Evolutionary conservation across 2,329 filamentous ascomycete genomes (phyloP), one percentile per base, ranked within the genome.

Genomic region (Epicoccum nigrum): DNA sequence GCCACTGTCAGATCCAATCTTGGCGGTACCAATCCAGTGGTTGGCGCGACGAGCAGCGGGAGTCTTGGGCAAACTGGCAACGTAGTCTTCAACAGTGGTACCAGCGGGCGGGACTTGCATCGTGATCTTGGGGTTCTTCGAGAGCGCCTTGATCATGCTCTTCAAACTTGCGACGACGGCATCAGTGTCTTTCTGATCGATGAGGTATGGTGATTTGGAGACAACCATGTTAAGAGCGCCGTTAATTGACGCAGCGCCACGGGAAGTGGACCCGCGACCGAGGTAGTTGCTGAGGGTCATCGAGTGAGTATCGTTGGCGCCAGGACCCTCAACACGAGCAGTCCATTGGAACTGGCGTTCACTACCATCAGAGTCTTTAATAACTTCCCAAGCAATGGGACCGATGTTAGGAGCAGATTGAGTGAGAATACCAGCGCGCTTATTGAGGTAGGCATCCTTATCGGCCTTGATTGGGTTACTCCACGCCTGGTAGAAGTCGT

Each of bases 391-490:
- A 67, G 80, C 82, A 70, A 86, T 77, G 19, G 84, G 81, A 0
- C 84, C 83, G 47, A 88, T 86, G 69, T 87, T 86, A 19, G 86
- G 84, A 1, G 84, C 83, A 20, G 85, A 83, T 66, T 86, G 83
- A 1, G 85, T 79, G 12, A 88, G 77, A 34, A 87, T 84, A 20
- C 85, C 85, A 21, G 77, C 79, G 47, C 83, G 79, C 49, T 74
- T 69, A 49, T 73, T 75, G 19, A 78, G 69, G 60, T 79, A 78
- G 3, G 62, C 44, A 15, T 71, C 59, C 56, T 71, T 72, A 60
- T 81, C 76, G 27, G 66, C 61, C 8, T 64, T 45, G 38, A 74
- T 74, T 3, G 76, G 75, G 11, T 66, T 70, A 56, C 79, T 61
- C 73, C 77, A 89, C 2, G 86, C 85, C 46, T 74, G 76, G 64